phyloP scores from a whole-genome alignment of 257 asterid genomes.

The Linaria vulgaris region DNA sequence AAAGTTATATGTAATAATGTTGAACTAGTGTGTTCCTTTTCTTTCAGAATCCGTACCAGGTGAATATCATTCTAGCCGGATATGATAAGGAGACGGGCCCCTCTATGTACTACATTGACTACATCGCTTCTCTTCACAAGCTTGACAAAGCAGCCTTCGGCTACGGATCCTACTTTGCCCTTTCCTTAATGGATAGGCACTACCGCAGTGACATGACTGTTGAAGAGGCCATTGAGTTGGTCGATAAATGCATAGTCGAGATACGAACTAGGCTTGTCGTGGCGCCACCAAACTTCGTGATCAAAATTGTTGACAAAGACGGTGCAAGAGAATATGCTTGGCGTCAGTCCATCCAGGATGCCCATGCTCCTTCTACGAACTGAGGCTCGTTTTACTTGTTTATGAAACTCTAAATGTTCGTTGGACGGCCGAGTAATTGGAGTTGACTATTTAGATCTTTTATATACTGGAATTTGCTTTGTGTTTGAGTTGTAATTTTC shows the following conservation, averaged over 20 bases:
- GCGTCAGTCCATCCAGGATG: slow-evolving; percentile 72
- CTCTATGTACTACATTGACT: slow-evolving; percentile 75
- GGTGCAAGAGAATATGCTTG: slow-evolving; percentile 85
- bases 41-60: slow-evolving; percentile 75
- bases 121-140: slow-evolving; percentile 88
- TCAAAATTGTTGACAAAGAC: slow-evolving; percentile 85
- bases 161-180: slow-evolving; percentile 88
- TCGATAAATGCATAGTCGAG: slow-evolving; percentile 72
- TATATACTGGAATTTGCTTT: slow-evolving; percentile 19
- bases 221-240: slow-evolving; percentile 83
- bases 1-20: too few relatives aligned
- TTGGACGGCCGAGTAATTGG: slow-evolving; percentile 6
- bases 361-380: slow-evolving; percentile 37
- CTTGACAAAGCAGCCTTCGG: slow-evolving; percentile 91
- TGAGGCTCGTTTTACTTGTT: slow-evolving; percentile 31
- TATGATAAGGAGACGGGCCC: slow-evolving; percentile 92
- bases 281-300: slow-evolving; percentile 89
- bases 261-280: slow-evolving; percentile 81
- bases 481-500: slow-evolving; percentile 29
- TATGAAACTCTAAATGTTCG: slow-evolving; percentile 18
- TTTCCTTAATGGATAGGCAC: slow-evolving; percentile 90
- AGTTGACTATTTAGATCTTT: slow-evolving; percentile 16
- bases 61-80: slow-evolving; percentile 87
- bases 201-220: slow-evolving; percentile 79
- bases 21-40: too few relatives aligned